Evolutionary conservation across 1,139 yeast genomes (phyloP), one percentile per base, ranked within the genome.

Genomic region (Protomyces inundatus): DNA sequence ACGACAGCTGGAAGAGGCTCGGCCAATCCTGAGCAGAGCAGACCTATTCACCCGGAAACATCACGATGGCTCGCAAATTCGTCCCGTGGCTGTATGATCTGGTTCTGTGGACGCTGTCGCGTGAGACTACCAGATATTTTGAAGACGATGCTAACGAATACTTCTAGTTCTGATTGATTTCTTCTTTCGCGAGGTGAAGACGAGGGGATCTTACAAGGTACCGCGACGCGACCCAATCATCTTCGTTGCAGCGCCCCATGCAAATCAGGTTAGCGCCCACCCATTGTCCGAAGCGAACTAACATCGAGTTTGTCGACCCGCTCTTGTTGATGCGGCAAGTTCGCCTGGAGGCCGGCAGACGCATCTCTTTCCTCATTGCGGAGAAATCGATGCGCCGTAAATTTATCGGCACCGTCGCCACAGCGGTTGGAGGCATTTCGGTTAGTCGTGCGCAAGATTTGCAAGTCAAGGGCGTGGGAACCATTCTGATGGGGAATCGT

Each of bases 221-320:
- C 98, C 98, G 3, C 80, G 82, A 51, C 74, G 80, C 9, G 97
- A 97, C 0, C 95, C 98, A 0, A 85, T 90, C 32, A 90, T 93
- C 65, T 89, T 93, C 72, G 98, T 93, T 54, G 98, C 95, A 1
- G 98, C 97, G 6, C 98, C 98, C 6, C 98, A 91, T 77, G 96
- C 97, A 42, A 93, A 91, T 75, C 98, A 91, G 74, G 68, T 66
- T 32, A 4, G 12, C 16, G 30, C 10, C 5, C 42, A 14, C 39
- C 16, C 23, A 23, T 12, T 12, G 7, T n/a, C 36, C 32, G 23
- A 12, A 35, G 23, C 4, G 46, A 40, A 39, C 37, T n/a, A 36
- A 9, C 23, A 12, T 3, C n/a, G 42, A 69, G 69, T 93, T 93
- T 71, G 95, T 91, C 46, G 98, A 93, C 73, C 97, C 97, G 0